A percentile compares a stretch with the other conserved stretches of the same genome.
Evolutionary conservation across 495 filamentous ascomycete genomes (phyloP).

Genomic region (Xylaria acuta): DNA sequence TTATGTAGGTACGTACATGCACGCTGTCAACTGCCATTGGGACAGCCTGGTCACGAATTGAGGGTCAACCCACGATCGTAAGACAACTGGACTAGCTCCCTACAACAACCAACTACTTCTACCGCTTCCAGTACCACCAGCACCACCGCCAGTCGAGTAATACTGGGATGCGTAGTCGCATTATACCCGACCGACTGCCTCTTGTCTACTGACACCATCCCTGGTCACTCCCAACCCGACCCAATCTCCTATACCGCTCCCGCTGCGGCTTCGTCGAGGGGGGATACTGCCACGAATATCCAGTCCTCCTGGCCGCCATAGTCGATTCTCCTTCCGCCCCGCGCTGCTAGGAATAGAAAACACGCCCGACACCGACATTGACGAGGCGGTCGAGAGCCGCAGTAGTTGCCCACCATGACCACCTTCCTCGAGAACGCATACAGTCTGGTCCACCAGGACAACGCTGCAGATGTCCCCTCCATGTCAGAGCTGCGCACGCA

Average conservation of each 20-base stretch:
- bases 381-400: constrained; percentile 40
- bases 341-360: constrained; percentile 19
- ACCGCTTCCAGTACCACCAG: constrained; percentile 5
- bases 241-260: constrained; percentile 22
- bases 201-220: constrained; percentile 31
- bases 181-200: constrained; percentile 30
- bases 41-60: constrained; percentile 29
- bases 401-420: constrained; percentile 73
- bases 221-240: constrained; percentile 14
- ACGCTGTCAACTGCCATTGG: constrained; percentile 21
- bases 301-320: not conserved
- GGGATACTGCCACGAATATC: not conserved
- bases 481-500: constrained; percentile 90
- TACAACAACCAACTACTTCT: constrained; percentile 15
- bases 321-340: not conserved
- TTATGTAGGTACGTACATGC: not conserved
- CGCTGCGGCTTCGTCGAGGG: constrained; percentile 11
- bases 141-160: constrained; percentile 9
- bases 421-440: constrained; percentile 92
- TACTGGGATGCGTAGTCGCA: constrained; percentile 38
- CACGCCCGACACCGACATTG: constrained; percentile 17
- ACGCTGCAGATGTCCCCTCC: constrained; percentile 87
- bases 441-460: constrained; percentile 95
- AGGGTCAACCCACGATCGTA: constrained; percentile 17
- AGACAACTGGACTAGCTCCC: constrained; percentile 6